Evolutionary conservation across 495 filamentous ascomycete species (phyloP), one percentile per base, ranked within the genome.

Genomic region (Talaromyces ruber): DNA sequence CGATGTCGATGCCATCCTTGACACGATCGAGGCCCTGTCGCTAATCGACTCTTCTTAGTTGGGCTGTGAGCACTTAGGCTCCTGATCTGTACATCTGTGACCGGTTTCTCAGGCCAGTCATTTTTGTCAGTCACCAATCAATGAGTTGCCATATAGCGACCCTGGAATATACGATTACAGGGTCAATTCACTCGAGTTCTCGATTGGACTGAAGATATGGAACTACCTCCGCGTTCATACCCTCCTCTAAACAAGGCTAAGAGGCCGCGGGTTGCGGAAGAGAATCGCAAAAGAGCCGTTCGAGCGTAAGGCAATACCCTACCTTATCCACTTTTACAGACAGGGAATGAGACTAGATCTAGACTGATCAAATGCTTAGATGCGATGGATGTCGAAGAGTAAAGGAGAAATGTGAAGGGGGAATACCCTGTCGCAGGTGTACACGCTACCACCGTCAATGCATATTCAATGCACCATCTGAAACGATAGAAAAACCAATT

Each of bases 321-420:
- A 11, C 18, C n/a, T n/a, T 43, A 34, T 34, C 1, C 3, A 37
- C 26, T 37, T 29, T 6, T 58, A 34, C 24, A 14, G 6, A 58
- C 16, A 37, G 16, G 11, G 22, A 58, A 34, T 12, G 22, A 12
- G 18, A 37, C 7, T 1, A 18, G 54, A 1, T 22, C 16, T 56
- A 6, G 14, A 28, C 55, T 58, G 29, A 62, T 37, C 6, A 37
- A 59, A 52, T 39, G 34, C 59, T 18, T 65, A 80, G 77, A 56
- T 80, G 77, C 59, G 77, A 80, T 64, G 76, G 76, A 39, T 80
- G 77, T 65, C 76, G 77, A 63, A 72, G 77, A 59, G 77, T 80
- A 45, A 80, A 80, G 63, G 77, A 80, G 65, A 80, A 79, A 72
- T 81, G 79, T 65, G 77, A 79, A 68, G 79, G 79, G 50, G 76